Percentiles rank a stretch among this genome's conserved stretches.
Conservation (phyloP, 306 rosid genomes). For the Pyrus pyrifolia region DNA sequence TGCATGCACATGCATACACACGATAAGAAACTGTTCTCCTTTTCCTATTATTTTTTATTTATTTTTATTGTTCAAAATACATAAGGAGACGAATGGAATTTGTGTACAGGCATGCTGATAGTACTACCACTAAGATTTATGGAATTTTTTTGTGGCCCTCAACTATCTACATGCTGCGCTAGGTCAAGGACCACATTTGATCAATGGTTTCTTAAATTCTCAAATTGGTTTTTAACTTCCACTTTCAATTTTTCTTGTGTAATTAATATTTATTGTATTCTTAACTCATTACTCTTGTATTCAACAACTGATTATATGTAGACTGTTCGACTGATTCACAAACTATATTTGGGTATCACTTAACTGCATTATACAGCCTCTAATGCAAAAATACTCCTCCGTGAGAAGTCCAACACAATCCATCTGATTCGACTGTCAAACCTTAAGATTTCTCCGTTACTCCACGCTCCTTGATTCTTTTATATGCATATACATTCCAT, state of each 20-base stretch:
- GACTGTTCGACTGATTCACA: background rate
- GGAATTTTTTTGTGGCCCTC: slow-evolving; percentile 5
- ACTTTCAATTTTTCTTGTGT: background rate
- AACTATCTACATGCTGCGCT: background rate
- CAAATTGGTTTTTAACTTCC: background rate
- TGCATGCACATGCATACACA: background rate
- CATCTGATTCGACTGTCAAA: no score
- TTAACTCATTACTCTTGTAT: no score
- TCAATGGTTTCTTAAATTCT: background rate
- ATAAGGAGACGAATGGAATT: background rate
- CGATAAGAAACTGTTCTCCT: background rate
- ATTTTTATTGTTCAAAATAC: background rate
- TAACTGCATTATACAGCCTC: no score
- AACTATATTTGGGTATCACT: no score
- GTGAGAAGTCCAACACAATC: no score
- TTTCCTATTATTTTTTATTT: background rate
- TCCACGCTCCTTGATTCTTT: background rate
- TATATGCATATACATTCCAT: no score
- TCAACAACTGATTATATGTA: no score
- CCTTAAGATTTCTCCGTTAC: background rate
- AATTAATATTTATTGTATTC: no score
- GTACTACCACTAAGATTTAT: background rate
- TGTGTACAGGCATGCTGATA: background rate
- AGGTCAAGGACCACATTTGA: background rate
- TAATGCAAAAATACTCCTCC: no score